Evolutionary conservation across 2,329 filamentous ascomycete genomes (phyloP), one percentile per base, ranked within the genome.

Genomic region (Fusarium sublunatum): DNA sequence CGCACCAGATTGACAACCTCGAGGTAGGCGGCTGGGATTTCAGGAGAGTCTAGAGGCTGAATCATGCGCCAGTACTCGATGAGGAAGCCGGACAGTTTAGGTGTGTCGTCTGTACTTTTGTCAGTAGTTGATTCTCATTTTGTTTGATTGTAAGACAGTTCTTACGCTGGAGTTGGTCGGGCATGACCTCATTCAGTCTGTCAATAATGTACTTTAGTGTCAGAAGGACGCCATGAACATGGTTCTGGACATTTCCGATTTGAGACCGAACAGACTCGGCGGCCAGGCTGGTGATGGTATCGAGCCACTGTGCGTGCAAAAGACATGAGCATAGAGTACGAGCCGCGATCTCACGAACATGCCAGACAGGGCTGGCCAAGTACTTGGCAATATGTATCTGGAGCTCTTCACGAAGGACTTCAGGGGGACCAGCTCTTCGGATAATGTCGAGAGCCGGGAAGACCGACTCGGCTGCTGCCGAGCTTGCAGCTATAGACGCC

Each of bases 361-460:
- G 90, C 92, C 92, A 95, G 15, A 92, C 85, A 1, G 83, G 83
- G 61, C 88, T 92, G 10, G 81, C 83, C 4, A 92, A 80, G 51
- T 93, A 88, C 38, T 79, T 81, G 7, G 83, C 75, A 7, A 94
- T 86, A 42, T 85, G 81, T 4, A 75, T 69, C 65, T 85, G 82
- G 6, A 93, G 83, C 42, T 84, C 80, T 2, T 80, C 76, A 2
- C 83, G 79, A 55, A 85, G 76, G 3, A 81, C 73, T 24, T 84
- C 81, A 0, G 91, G 90, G 1, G 91, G 87, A 0, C 87, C 86
- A 10, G 89, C 88, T 48, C 91, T 85, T 44, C 91, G 86, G 45
- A 95, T 83, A 32, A 96, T 90, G 67, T 94, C 91, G n/a, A 96
- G 78, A 1, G 90, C 91, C 0, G 92, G 91, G 70, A 95, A 94